Conservation (phyloP, 2,329 filamentous ascomycete genomes). For the Fusarium sp. region DNA sequence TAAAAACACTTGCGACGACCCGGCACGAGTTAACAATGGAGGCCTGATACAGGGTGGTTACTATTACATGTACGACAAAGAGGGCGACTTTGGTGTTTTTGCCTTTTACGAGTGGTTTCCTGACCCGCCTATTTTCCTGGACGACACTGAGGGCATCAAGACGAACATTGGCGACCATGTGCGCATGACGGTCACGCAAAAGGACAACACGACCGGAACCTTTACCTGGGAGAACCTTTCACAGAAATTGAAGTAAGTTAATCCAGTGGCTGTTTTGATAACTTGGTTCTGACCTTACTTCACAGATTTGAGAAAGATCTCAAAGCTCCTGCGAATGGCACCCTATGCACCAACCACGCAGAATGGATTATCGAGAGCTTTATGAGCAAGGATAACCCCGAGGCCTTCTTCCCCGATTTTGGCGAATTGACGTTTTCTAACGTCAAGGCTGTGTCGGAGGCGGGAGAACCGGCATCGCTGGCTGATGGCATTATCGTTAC, state of each 20-base stretch:
- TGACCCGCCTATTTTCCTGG: background rate
- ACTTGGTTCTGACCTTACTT: background rate
- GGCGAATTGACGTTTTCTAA: slow-evolving; percentile 9
- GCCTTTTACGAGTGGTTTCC: slow-evolving; percentile 28
- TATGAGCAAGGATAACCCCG: slow-evolving; percentile 7
- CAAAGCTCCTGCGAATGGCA: slow-evolving; percentile 9
- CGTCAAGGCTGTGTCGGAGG: slow-evolving; percentile 16
- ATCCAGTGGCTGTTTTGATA: background rate
- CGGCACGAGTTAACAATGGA: background rate
- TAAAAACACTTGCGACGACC: slow-evolving; percentile 13
- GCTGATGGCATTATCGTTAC: background rate
- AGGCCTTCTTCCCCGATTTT: slow-evolving; percentile 12
- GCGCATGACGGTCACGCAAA: slow-evolving; percentile 19
- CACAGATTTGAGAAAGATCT: slow-evolving; percentile 10
- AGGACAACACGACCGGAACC: slow-evolving; percentile 13
- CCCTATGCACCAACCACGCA: slow-evolving; percentile 20
- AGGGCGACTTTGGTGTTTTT: slow-evolving; percentile 25
- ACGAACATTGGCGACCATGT: slow-evolving; percentile 23
- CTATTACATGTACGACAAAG: slow-evolving; percentile 15
- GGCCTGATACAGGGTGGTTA: slow-evolving; percentile 18
- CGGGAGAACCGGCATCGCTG: slow-evolving; percentile 6
- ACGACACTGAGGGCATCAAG: background rate
- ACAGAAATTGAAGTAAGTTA: background rate
- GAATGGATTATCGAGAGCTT: slow-evolving; percentile 26
- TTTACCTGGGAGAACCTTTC: slow-evolving; percentile 25